Percentiles rank a stretch among this genome's conserved stretches.
Evolutionary conservation across 2,329 filamentous ascomycete species (phyloP).

Genomic region (Aspergillus sp.): DNA sequence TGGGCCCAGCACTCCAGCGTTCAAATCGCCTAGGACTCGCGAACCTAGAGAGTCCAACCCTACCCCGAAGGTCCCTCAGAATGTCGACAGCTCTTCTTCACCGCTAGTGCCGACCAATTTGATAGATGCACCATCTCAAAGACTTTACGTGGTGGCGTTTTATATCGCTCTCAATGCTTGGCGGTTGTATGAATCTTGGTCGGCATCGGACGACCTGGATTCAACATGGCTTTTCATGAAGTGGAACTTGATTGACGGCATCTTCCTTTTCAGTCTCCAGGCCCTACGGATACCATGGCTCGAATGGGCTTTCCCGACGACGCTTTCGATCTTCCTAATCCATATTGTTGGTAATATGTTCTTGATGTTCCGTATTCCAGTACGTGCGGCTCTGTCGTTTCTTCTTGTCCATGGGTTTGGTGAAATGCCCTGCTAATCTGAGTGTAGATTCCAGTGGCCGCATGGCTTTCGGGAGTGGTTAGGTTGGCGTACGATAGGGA

Average conservation of each 20-base stretch:
- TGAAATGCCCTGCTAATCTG: constrained; percentile 2
- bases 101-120: constrained; percentile 76
- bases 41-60: constrained; percentile 19
- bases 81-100: constrained; percentile 16
- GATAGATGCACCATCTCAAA: constrained; percentile 84
- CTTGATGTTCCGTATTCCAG: constrained; percentile 85
- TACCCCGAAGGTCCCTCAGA: constrained; percentile 16
- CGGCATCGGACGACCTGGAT: constrained; percentile 71
- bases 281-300: constrained; percentile 91
- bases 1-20: constrained; percentile 11
- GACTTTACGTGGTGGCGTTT: constrained; percentile 75
- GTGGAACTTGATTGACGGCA: constrained; percentile 81
- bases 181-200: constrained; percentile 80
- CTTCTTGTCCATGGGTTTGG: background rate
- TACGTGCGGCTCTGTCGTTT: constrained; percentile 35
- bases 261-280: constrained; percentile 81
- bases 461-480: constrained; percentile 64
- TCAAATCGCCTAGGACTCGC: constrained; percentile 10
- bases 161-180: constrained; percentile 72
- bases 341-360: constrained; percentile 73
- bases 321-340: constrained; percentile 61
- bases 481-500: constrained; percentile 90
- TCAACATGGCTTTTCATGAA: constrained; percentile 91
- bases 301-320: constrained; percentile 73
- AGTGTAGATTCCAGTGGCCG: constrained; percentile 60